Base-by-base conservation (phyloP, 139 green algal species). In the Auxenochlorella pyrenoidosa region DNA sequence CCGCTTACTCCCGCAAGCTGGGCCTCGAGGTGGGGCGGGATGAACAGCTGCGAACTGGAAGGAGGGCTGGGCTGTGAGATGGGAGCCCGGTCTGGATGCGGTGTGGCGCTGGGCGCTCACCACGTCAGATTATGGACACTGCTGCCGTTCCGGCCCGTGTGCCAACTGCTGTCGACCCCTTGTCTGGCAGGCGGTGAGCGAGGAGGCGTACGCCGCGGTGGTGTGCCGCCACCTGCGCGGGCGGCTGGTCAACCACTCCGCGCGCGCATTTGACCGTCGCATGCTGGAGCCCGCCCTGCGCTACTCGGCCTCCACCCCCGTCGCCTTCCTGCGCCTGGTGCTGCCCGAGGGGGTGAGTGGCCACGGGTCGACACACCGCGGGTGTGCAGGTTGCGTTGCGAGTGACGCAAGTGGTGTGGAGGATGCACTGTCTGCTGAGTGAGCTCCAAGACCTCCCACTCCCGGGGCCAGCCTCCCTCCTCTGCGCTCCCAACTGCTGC, bases 311-410 rank as follows among this genome's bases (percentile, higher is more conserved):
- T 80, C 83, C 16, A 92, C 92, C 6, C 93, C 94, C 4, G 76
- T 95, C 19, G 58, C 89, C 26, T 95, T 96, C 72, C 82, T 97
- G 59, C 72, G 78, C 44, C 83, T 94, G 22, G 86, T 94, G 73
- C 77, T 94, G 86, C 75, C 87, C 2, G 40, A 32, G 38, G 68
- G 83, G 47, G 75, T 79, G 47, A 44, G 41, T 44, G 66, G 30
- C 8, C 32, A 34, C 8, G 63, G 32, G 10, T 24, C 22, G 54
- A 24, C 15, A 22, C 12, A 24, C 10, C 54, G 18, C 13, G 16
- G 63, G 63, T 54, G 10, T 54, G 47, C 47, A 54, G 47, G n/a
- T n/a, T n/a, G n/a, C n/a, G n/a, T n/a, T n/a, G n/a, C n/a, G n/a
- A n/a, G n/a, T n/a, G n/a, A n/a, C n/a, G n/a, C n/a, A n/a, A n/a